Conservation (phyloP, 2,329 filamentous ascomycete genomes). For the Fusarium sp. region DNA sequence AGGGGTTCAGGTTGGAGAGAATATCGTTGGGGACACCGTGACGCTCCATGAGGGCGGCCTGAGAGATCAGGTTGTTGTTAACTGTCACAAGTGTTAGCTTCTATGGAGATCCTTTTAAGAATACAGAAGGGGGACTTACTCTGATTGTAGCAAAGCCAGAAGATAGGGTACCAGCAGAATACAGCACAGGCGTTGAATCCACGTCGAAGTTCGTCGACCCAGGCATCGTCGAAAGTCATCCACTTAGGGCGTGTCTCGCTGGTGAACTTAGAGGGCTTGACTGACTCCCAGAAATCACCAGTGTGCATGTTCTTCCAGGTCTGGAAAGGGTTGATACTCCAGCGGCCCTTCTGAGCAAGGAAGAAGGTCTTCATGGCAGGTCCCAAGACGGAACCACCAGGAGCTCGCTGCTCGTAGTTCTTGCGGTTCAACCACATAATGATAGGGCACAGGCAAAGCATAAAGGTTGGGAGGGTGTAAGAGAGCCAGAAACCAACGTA, state of each 20-base stretch:
- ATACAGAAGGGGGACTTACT: constrained; percentile 42
- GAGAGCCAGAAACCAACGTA: constrained; percentile 81
- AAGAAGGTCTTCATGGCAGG: constrained; percentile 70
- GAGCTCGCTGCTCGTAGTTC: constrained; percentile 68
- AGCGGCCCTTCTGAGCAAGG: constrained; percentile 74
- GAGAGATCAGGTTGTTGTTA: constrained; percentile 69
- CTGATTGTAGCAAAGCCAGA: constrained; percentile 64
- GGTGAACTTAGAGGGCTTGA: constrained; percentile 74
- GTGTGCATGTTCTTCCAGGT: constrained; percentile 69
- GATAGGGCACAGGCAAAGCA: constrained; percentile 71
- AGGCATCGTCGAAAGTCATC: constrained; percentile 84
- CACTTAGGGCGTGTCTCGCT: constrained; percentile 67
- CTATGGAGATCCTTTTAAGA: neutral
- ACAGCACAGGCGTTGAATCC: constrained; percentile 75
- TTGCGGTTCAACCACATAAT: constrained; percentile 70
- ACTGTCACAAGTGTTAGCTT: constrained; percentile 51
- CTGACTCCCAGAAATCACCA: constrained; percentile 71
- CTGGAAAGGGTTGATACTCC: constrained; percentile 72
- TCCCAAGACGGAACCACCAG: constrained; percentile 73
- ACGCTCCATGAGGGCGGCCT: constrained; percentile 73
- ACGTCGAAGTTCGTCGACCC: constrained; percentile 79
- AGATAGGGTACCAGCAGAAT: constrained; percentile 75
- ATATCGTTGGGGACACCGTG: constrained; percentile 82
- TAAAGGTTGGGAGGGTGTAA: constrained; percentile 72
- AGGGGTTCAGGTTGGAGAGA: constrained; percentile 78